Base-by-base conservation (phyloP, 345 rosid species). In the Moricandia moricandioides region DNA sequence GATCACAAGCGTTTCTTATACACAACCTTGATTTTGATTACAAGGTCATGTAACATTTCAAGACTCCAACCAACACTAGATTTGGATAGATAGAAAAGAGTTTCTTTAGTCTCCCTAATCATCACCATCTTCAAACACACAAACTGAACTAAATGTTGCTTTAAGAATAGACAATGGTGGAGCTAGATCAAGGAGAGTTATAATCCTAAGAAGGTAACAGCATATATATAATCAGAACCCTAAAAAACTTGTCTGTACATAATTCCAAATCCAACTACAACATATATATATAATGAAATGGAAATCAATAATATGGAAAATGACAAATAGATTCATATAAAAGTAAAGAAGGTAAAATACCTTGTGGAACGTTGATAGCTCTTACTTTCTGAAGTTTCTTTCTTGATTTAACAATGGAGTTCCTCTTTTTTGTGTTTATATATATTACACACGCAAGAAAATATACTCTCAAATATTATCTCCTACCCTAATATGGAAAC, bases 361-460 rank as follows among this genome's bases (percentile, higher is more conserved):
- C 80, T 70, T 64, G 40, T 70, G 21, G 60, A 56, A 34, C 6
- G 52, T 14, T 62, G 55, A 52, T 52, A 43, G 71, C 66, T 70
- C 66, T 39, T 31, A 70, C 61, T 70, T 76, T 76, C 66, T 76
- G 75, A 70, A 65, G 71, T 77, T 77, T 77, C 62, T 77, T 77
- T 77, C 62, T 70, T 57, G 71, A 77, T 77, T 64, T 77, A 57
- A 70, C 67, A 70, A 70, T 77, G 76, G 62, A 57, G 67, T 70
- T 77, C 33, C 43, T 77, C 66, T 49, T 70, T 55, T 21, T 55
- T 64, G 71, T 45, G 80, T 70, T 63, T 77, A 76, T 70, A 77
- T 70, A 76, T 70, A 70, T 11, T 26, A 27, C 37, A 51, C 70
- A 62, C 17, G 30, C 39, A 63, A 69, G 56, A 55, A 18, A 63